Conservation (phyloP, 768 basidiomycete species). For the Phlegmacium glaucopus region DNA sequence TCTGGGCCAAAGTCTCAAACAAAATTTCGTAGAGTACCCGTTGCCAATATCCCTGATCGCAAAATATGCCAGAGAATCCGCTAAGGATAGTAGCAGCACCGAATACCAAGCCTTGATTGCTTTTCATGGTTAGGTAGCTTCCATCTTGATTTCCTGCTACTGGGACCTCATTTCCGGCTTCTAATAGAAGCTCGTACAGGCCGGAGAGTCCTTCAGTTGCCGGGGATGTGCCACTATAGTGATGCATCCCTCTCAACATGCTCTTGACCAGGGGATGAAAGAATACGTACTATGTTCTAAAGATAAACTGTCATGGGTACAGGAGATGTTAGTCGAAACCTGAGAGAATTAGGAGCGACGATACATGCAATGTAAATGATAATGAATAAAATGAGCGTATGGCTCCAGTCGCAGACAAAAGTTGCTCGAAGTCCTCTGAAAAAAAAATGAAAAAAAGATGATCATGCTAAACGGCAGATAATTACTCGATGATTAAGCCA, state of each 20-base stretch:
- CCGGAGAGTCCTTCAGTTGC: slow-evolving; percentile 35
- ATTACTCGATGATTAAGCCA: neutral
- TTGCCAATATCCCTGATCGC: slow-evolving; percentile 58
- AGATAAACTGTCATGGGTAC: slow-evolving; percentile 21
- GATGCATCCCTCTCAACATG: neutral
- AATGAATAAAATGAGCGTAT: slow-evolving; percentile 42
- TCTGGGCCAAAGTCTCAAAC: neutral
- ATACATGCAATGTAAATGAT: slow-evolving; percentile 29
- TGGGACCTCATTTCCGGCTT: slow-evolving; percentile 42
- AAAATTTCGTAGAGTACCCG: slow-evolving; percentile 29
- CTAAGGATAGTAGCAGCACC: slow-evolving; percentile 35
- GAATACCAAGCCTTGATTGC: slow-evolving; percentile 41
- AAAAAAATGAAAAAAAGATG: neutral
- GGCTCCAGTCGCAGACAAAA: slow-evolving; percentile 43
- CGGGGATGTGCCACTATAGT: slow-evolving; percentile 30
- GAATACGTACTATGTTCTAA: slow-evolving; percentile 26
- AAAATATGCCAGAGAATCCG: slow-evolving; percentile 47
- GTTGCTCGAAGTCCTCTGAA: slow-evolving; percentile 38
- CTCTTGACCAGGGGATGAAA: neutral
- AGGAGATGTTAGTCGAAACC: neutral
- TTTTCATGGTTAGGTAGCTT: slow-evolving; percentile 56
- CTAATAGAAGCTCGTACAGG: slow-evolving; percentile 44
- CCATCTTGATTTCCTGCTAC: slow-evolving; percentile 48
- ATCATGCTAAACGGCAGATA: neutral
- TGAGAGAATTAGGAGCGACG: slow-evolving; percentile 13